These are phyloP conservation scores for Vickermania ingenoplastis DNA, from an alignment of 208 protist genomes.

Conservation along the genomic window DNA sequence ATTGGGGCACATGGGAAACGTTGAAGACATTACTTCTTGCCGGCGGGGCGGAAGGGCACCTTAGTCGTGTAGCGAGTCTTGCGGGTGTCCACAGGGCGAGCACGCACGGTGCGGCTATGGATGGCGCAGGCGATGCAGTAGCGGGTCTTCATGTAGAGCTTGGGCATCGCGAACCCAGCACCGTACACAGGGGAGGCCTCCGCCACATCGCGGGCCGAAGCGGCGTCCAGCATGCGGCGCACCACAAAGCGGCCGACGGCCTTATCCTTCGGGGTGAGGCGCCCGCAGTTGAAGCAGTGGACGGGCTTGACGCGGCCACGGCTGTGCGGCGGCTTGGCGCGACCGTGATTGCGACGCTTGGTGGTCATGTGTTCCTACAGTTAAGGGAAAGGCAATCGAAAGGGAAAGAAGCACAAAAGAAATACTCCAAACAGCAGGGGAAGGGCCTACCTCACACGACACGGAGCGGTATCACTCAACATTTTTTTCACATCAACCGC, in stretches of 20 bases:
- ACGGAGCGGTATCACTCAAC: no score
- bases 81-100: constrained; percentile 64
- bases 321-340: constrained; percentile 85
- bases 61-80: constrained; percentile 83
- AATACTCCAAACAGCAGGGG: no score
- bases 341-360: constrained; percentile 91
- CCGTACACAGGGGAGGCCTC: constrained; percentile 92
- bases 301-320: constrained; percentile 86
- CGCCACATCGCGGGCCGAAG: constrained; percentile 95
- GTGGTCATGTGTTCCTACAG: constrained; percentile 63
- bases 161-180: constrained; percentile 93
- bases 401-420: no score
- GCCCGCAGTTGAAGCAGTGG: constrained; percentile 92
- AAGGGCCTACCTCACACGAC: no score
- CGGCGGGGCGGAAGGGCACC: constrained; percentile 58
- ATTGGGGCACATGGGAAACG: constrained; percentile 7
- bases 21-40: constrained; percentile 19
- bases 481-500: no score
- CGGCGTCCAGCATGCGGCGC: constrained; percentile 97
- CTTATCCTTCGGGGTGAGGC: constrained; percentile 94
- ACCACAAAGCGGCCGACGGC: constrained; percentile 98
- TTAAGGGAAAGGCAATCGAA: no score
- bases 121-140: constrained; percentile 99
- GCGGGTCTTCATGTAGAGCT: constrained; percentile 99
- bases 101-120: constrained; percentile 96